Percentiles rank a stretch among this genome's conserved stretches.
Evolutionary conservation across 2,329 filamentous ascomycete genomes (phyloP).

Genomic region (Lasiodiplodia theobromae): DNA sequence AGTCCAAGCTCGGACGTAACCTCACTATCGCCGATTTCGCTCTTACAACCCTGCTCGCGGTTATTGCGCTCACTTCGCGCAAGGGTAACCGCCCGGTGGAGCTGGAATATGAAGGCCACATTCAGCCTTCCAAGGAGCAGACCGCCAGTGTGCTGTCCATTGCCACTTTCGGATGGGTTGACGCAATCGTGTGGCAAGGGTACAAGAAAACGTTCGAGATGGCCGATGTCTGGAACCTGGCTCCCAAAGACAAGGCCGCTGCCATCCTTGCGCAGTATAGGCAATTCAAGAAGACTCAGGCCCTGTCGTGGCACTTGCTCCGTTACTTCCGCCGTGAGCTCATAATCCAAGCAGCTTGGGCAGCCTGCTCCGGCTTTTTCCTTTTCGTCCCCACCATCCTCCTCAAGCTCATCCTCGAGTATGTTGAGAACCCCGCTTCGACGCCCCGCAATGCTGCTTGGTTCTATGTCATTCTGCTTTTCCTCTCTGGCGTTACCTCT

Average conservation of each 20-base stretch:
- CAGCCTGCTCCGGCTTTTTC: conserved; percentile 78
- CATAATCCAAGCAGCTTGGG: conserved; percentile 80
- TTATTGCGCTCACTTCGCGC: conserved; percentile 80
- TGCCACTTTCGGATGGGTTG: conserved; percentile 89
- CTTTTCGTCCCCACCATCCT: conserved; percentile 92
- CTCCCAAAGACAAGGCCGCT: conserved; percentile 86
- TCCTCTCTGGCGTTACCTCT: conserved; percentile 80
- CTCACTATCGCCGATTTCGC: conserved; percentile 77
- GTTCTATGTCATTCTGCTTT: conserved; percentile 92
- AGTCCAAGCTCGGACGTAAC: conserved; percentile 66
- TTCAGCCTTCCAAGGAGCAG: conserved; percentile 87
- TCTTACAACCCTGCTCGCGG: conserved; percentile 75
- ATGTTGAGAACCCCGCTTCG: conserved; percentile 81
- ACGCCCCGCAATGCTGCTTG: conserved; percentile 88
- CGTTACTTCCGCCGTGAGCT: conserved; percentile 83
- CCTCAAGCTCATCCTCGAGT: conserved; percentile 89
- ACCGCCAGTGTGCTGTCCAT: conserved; percentile 88
- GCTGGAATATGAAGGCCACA: conserved; percentile 85
- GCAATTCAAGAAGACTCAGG: conserved; percentile 80
- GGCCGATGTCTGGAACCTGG: conserved; percentile 87
- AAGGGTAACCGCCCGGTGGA: conserved; percentile 91
- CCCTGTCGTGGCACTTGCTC: conserved; percentile 79
- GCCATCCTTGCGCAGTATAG: conserved; percentile 82
- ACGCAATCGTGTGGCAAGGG: conserved; percentile 85
- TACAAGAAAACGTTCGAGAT: conserved; percentile 86